These are phyloP conservation scores for Naegleria gruberi DNA, from an alignment of 208 protist genomes.

Conservation along the genomic window DNA sequence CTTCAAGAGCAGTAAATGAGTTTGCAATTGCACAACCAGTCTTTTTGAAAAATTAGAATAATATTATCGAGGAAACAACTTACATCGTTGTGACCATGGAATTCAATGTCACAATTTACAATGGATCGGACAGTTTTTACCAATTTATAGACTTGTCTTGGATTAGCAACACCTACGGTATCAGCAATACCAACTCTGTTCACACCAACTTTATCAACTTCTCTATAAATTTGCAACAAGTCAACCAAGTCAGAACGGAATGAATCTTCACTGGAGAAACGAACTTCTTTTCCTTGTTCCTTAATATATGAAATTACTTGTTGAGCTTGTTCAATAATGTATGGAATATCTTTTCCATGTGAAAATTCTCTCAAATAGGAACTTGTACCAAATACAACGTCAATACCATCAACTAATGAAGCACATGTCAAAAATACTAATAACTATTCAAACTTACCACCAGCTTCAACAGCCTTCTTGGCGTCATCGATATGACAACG, in stretches of 20 bases:
- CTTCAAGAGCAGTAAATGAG: constrained; percentile 46
- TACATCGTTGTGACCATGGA: constrained; percentile 64
- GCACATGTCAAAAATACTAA: constrained; percentile 17
- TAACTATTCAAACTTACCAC: constrained; percentile 30
- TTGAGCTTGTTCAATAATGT: constrained; percentile 40
- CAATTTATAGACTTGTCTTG: constrained; percentile 41
- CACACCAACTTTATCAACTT: constrained; percentile 41
- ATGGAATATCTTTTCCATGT: constrained; percentile 49
- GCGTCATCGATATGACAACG: constrained; percentile 54
- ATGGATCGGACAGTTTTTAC: constrained; percentile 33
- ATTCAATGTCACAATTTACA: constrained; percentile 48
- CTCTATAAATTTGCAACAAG: constrained; percentile 45
- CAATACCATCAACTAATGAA: neutral
- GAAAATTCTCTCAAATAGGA: constrained; percentile 42
- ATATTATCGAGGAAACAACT: constrained; percentile 2
- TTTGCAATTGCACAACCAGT: constrained; percentile 52
- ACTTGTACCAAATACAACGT: constrained; percentile 7
- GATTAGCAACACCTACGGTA: constrained; percentile 55
- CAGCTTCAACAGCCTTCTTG: constrained; percentile 42
- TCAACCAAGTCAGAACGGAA: constrained; percentile 51
- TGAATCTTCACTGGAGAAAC: constrained; percentile 58
- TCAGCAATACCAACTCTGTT: constrained; percentile 55
- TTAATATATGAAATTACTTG: constrained; percentile 55
- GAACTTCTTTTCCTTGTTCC: constrained; percentile 47
- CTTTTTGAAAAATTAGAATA: neutral